Evolutionary conservation across 306 rosid species (phyloP).

Genomic region (Alnus glutinosa): DNA sequence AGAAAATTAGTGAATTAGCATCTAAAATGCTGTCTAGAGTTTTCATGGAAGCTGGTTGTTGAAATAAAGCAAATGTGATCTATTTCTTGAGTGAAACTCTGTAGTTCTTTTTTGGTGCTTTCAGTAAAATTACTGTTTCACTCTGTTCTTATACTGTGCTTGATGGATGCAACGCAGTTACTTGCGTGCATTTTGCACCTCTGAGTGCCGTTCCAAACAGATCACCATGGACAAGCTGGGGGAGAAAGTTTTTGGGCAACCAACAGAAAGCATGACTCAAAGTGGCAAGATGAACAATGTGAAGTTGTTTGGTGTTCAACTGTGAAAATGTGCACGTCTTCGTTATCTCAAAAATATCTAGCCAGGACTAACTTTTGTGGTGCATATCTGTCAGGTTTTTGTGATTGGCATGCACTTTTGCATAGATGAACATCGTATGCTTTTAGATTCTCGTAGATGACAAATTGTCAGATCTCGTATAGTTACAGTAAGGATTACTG

Average conservation of each 20-base stretch:
- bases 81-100: not conserved
- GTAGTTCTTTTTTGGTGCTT: not conserved
- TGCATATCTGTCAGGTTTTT: constrained; percentile 24
- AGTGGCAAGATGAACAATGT: not conserved
- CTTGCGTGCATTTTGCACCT: constrained; percentile 32
- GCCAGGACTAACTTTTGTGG: not conserved
- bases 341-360: not conserved
- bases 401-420: constrained; percentile 21
- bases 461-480: not conserved
- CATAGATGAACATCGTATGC: not conserved
- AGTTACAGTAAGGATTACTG: not conserved
- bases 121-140: not conserved
- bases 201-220: constrained; percentile 23
- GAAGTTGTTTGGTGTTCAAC: not conserved
- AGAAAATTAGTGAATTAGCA: not conserved
- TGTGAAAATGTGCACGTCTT: not conserved
- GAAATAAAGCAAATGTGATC: not conserved
- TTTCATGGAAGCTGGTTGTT: not conserved
- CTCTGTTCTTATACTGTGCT: not conserved
- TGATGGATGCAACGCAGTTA: constrained; percentile 26
- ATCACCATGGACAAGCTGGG: constrained; percentile 7
- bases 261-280: not conserved
- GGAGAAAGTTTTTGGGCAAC: not conserved
- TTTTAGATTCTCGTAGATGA: not conserved
- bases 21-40: not conserved